A percentile compares a stretch with the other conserved stretches of the same genome.
Conservation (phyloP, 176 grass and related monocot genomes). For the Triticum urartu region DNA sequence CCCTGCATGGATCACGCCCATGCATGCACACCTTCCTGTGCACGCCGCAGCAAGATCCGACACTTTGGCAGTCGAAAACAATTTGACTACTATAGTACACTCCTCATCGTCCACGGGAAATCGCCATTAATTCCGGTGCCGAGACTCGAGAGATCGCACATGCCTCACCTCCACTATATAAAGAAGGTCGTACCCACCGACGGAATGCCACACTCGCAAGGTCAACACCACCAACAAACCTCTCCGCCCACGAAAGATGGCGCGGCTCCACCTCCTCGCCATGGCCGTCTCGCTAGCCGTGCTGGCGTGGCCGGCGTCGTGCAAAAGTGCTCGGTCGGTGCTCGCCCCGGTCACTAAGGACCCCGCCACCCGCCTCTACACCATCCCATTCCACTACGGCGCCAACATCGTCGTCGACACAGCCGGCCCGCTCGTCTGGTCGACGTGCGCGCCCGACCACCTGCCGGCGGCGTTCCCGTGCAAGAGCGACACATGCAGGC, state of each 20-base stretch:
- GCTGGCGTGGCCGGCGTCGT: neutral
- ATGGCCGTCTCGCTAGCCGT: neutral
- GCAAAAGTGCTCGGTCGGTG: neutral
- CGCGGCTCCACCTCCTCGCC: neutral
- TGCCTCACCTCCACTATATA: neutral
- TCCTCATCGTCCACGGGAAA: neutral
- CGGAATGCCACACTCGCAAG: neutral
- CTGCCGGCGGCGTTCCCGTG: conserved; percentile 3
- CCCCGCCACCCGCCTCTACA: conserved; percentile 26
- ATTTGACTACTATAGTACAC: neutral
- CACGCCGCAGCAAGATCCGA: neutral
- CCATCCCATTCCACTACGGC: conserved; percentile 22
- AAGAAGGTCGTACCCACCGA: neutral
- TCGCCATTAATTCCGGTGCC: neutral
- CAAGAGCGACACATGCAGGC: neutral
- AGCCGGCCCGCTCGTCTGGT: conserved; percentile 32
- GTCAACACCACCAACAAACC: neutral
- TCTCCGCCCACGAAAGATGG: neutral
- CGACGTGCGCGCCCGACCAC: conserved; percentile 10
- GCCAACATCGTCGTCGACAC: conserved; percentile 31
- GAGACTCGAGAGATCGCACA: neutral
- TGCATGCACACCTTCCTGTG: neutral
- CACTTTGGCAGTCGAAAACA: neutral
- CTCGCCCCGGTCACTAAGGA: conserved; percentile 23
- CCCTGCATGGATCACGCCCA: neutral